These are phyloP conservation scores for Eucalyptus marginata DNA, from an alignment of 345 rosid species.

Conservation along the genomic window DNA sequence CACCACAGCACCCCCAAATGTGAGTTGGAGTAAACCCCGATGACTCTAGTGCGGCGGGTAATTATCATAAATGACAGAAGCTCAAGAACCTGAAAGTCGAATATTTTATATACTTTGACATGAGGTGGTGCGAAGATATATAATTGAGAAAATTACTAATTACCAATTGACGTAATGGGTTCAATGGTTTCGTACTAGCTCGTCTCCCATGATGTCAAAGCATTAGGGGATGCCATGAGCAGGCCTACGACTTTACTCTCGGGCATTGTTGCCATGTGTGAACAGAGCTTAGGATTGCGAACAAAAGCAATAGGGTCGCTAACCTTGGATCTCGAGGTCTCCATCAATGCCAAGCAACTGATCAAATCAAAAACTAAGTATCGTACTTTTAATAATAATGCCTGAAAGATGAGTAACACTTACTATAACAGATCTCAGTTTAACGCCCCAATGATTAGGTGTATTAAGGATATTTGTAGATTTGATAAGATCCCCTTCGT, in stretches of 20 bases:
- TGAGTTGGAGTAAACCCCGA: neutral
- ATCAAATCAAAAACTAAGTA: neutral
- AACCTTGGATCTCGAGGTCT: neutral
- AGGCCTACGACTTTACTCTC: neutral
- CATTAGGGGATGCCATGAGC: neutral
- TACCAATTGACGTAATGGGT: neutral
- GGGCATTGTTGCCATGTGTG: neutral
- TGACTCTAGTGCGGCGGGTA: neutral
- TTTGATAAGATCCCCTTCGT: neutral
- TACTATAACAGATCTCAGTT: neutral
- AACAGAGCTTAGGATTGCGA: neutral
- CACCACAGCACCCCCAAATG: neutral
- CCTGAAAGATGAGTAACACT: neutral
- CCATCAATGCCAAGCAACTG: fast-evolving
- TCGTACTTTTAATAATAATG: fast-evolving
- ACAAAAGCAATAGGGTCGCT: neutral
- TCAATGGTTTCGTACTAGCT: neutral
- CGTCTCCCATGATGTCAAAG: neutral
- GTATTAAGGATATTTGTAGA: neutral
- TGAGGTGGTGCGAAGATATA: neutral
- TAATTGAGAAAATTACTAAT: neutral
- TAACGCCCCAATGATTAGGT: neutral
- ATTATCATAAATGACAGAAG: neutral
- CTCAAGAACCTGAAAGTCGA: neutral
- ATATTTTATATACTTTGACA: neutral